Conservation (phyloP, 805 yeast genomes). For the Hanseniaspora vineae region DNA sequence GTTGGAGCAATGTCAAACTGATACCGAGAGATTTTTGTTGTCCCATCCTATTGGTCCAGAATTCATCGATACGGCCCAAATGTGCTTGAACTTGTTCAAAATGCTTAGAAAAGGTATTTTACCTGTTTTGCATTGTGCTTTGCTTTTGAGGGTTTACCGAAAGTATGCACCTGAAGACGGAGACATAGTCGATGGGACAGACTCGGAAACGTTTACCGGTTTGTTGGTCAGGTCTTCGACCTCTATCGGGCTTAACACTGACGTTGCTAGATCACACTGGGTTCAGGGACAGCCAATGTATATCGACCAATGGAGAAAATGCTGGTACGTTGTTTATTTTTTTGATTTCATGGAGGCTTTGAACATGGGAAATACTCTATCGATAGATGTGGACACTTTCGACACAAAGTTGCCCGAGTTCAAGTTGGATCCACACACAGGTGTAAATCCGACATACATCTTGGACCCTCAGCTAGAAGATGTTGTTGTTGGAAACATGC, state of each 20-base stretch:
- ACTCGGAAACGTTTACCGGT: conserved; percentile 34
- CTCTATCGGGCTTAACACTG: conserved; percentile 46
- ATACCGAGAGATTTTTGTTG: conserved; percentile 27
- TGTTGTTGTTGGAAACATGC: conserved; percentile 24
- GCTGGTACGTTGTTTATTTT: conserved; percentile 41
- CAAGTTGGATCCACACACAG: conserved; percentile 13
- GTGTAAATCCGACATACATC: conserved; percentile 25
- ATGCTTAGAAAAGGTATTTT: conserved; percentile 35
- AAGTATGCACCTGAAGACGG: conserved; percentile 43
- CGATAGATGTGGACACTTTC: conserved; percentile 27
- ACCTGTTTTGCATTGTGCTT: conserved; percentile 40
- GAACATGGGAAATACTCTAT: conserved; percentile 35
- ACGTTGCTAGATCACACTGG: conserved; percentile 28
- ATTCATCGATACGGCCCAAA: conserved; percentile 35
- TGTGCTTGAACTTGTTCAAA: conserved; percentile 43
- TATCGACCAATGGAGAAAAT: conserved; percentile 40
- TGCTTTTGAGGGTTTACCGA: conserved; percentile 38
- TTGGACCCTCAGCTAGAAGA: conserved; percentile 30
- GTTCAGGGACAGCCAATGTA: conserved; percentile 14
- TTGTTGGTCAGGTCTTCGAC: conserved; percentile 42
- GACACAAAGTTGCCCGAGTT: conserved; percentile 41
- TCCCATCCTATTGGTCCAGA: conserved; percentile 34
- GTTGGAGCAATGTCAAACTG: conserved; percentile 16
- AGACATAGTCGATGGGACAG: conserved; percentile 39
- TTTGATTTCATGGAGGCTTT: conserved; percentile 34